phyloP scores from a whole-genome alignment of 2,329 filamentous ascomycete genomes.

The Fusarium begoniae region DNA sequence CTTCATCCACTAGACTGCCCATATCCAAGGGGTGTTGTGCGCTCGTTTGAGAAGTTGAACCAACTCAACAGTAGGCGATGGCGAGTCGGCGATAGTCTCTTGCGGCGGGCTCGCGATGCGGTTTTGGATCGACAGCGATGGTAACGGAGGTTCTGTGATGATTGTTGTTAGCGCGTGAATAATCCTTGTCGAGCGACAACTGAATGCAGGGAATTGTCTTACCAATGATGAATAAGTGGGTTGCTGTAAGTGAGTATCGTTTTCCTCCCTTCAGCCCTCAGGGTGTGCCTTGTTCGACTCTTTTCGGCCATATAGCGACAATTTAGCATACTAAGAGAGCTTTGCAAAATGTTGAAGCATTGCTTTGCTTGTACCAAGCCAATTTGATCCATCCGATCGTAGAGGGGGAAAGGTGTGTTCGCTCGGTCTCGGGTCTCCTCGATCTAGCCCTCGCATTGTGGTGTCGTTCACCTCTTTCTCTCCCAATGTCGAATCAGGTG shows the following conservation, averaged over 20 bases:
- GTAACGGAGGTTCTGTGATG: background rate
- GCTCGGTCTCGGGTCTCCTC: background rate
- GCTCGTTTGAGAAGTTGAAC: background rate
- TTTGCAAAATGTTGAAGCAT: background rate
- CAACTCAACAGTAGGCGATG: background rate
- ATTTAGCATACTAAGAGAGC: background rate
- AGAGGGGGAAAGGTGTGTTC: rapidly evolving
- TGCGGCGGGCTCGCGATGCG: rapidly evolving
- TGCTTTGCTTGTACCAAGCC: background rate
- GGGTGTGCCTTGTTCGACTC: background rate
- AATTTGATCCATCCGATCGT: rapidly evolving
- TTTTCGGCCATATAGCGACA: rapidly evolving
- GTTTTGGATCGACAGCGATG: background rate
- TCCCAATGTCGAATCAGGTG: rapidly evolving
- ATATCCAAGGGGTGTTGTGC: rapidly evolving
- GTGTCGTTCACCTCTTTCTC: background rate
- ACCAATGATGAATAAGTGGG: background rate
- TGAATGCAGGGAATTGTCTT: background rate
- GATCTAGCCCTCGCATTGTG: background rate
- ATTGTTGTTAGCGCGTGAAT: background rate
- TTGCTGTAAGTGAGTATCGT: rapidly evolving
- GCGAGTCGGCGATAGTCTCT: background rate
- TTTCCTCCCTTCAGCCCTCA: background rate
- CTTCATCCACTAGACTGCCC: background rate
- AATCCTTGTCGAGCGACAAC: rapidly evolving